Evolutionary conservation across 768 basidiomycete genomes (phyloP).

Genomic region (Daedaleopsis sinensis): DNA sequence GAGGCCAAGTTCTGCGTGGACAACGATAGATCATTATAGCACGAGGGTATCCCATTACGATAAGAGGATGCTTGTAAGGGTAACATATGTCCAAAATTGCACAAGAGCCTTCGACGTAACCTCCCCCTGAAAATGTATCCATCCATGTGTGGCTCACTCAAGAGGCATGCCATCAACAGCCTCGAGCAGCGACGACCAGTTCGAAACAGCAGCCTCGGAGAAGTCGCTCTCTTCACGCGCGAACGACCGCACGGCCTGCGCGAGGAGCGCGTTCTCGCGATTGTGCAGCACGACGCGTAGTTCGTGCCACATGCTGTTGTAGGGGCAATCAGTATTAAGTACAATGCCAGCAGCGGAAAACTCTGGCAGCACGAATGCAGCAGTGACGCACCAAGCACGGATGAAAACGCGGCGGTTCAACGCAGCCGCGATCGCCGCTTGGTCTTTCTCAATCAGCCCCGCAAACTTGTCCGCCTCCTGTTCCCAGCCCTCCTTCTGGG

Average conservation of each 20-base stretch:
- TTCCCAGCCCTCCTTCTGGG: constrained; percentile 83
- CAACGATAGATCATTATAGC: background rate
- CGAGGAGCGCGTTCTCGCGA: constrained; percentile 81
- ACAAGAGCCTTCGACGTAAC: background rate
- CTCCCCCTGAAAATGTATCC: background rate
- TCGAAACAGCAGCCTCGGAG: constrained; percentile 58
- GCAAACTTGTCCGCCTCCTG: constrained; percentile 81
- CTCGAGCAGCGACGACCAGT: constrained; percentile 77
- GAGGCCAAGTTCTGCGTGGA: background rate
- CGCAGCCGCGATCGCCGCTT: constrained; percentile 73
- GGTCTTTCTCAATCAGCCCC: constrained; percentile 80
- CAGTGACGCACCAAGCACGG: constrained; percentile 68
- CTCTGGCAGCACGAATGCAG: background rate
- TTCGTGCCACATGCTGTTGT: constrained; percentile 88
- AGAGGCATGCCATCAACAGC: constrained; percentile 83
- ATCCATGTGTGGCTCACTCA: constrained; percentile 50
- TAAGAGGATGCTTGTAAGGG: background rate
- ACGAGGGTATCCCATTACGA: constrained; percentile 16
- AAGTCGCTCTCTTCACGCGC: constrained; percentile 75
- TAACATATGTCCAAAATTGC: background rate
- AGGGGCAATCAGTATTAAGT: background rate
- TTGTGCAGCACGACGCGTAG: constrained; percentile 92
- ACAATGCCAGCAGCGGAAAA: background rate
- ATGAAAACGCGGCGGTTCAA: constrained; percentile 85
- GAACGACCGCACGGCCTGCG: constrained; percentile 71